phyloP scores from a whole-genome alignment of 106 monocot genomes.

The Narthecium ossifragum region DNA sequence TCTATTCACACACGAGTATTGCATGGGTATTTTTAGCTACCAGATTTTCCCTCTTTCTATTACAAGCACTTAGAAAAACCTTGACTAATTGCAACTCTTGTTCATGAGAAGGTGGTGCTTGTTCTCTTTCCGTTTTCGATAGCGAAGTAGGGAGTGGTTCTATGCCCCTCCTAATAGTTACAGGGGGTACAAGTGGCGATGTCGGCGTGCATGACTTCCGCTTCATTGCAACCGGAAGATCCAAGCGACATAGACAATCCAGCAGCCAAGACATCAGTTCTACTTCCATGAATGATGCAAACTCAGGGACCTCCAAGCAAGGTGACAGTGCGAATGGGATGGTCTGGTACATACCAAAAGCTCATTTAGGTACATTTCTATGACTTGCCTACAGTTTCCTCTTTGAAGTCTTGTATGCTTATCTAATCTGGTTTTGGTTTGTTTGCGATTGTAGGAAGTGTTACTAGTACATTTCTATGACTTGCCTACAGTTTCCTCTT shows the following conservation, averaged over 20 bases:
- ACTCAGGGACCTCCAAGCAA: constrained; percentile 12
- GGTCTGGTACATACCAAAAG: constrained; percentile 93
- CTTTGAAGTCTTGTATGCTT: not conserved
- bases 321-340: constrained; percentile 63
- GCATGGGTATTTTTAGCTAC: too few species aligned
- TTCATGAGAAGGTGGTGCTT: constrained; percentile 75
- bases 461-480: constrained; percentile 40
- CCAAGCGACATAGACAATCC: constrained; percentile 41
- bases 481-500: constrained; percentile 2
- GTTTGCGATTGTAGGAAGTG: constrained; percentile 44
- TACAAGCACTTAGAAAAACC: too few species aligned
- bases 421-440: constrained; percentile 3
- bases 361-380: constrained; percentile 73
- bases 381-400: not conserved
- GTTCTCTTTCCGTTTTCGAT: constrained; percentile 76
- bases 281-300: constrained; percentile 9
- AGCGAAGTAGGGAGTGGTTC: constrained; percentile 72
- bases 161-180: constrained; percentile 70
- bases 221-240: constrained; percentile 73
- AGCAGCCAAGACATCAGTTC: constrained; percentile 30
- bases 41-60: too few species aligned
- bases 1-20: too few species aligned
- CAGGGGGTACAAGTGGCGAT: constrained; percentile 89
- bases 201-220: constrained; percentile 88
- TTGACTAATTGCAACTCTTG: too few species aligned